Base-by-base conservation (phyloP, 192 early-diverging fungal genomes). In the Umbelopsis isabellina region DNA sequence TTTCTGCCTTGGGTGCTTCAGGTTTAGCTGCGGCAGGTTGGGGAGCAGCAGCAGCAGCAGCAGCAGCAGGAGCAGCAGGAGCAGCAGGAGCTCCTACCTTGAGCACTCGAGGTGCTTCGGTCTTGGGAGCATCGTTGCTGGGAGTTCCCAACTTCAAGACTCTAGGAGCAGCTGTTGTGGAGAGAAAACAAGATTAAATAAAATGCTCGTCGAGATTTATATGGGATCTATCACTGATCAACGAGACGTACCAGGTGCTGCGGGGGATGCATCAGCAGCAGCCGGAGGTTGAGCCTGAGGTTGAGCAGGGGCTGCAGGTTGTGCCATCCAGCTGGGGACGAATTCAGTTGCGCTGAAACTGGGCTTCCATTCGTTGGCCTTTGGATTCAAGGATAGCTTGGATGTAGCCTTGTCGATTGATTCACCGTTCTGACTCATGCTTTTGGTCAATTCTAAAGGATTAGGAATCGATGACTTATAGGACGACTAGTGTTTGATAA, bases 291-390 rank as follows among this genome's bases (percentile, higher is more conserved):
- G 35, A 37, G 7, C 37, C 37, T 41, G 37, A 41, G 37, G 37
- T 41, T 41, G 37, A 44, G 85, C 64, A 25, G 83, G 79, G 30
- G 79, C 73, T 49, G 85, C 71, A 73, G 75, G 69, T 48, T 70
- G 70, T 27, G 65, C 66, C 75, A 86, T 74, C 84, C 86, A 84
- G 47, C 82, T 77, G 30, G 93, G 93, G 13, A 93, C 91, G 73
- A 95, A 95, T 49, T 85, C 85, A 74, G 80, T 87, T 65, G 91
- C 87, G 49, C 80, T 81, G 30, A 85, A 86, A 71, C 82, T 91
- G 51, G 90, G 90, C 66, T 85, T 88, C 75, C 90, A 94, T 21
- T 84, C 81, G 67, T 71, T 77, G 4, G 92, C 91, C 53, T 83
- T 84, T 16, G 85, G 80, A 74, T 89, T 93, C 68, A 93, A 81